Evolutionary conservation across 2,329 filamentous ascomycete species (phyloP), one percentile per base, ranked within the genome.

Genomic region (Phyllosticta paracitricarpa): DNA sequence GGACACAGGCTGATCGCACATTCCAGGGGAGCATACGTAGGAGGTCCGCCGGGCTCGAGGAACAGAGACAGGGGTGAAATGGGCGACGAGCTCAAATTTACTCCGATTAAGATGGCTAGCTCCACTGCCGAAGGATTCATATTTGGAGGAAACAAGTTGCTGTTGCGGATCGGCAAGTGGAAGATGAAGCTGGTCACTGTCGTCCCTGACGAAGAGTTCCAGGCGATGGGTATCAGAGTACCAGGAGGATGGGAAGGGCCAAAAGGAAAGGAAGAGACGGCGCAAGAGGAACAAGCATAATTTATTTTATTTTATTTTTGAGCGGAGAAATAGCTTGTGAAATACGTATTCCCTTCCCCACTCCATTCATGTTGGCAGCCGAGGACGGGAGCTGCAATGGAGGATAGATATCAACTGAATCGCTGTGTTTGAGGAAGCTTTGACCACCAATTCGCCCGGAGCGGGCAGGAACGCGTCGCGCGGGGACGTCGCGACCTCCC

Each of bases 91-190:
- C 79, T 91, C 26, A 77, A 79, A 26, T 91, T 85, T 77, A 82
- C 80, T 8, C 80, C 81, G 1, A 80, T 89, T 63, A 83, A 84
- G 69, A 73, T 80, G 24, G 81, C 77, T 65, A 76, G 79, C 0
- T 73, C 78, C 25, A 82, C 87, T 59, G 86, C 84, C 0, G 68
- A 77, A 62, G 81, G 83, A 61, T 88, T 77, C 59, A 70, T 84
- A 40, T 80, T 89, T 19, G 82, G 85, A 63, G 82, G 73, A 28
- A 73, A 79, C 1, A 68, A 81, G 2, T 65, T 87, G n/a, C 77
- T 86, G 8, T 65, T 86, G 9, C 75, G 82, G 63, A 66, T 80
- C 1, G 84, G 84, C 7, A 87, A 87, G 68, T 84, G 81, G 77
- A 84, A 82, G 66, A 75, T 85, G 40, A 81, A 81, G 66, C 73